phyloP scores from a whole-genome alignment of 306 rosid genomes.

The Morella rubra region DNA sequence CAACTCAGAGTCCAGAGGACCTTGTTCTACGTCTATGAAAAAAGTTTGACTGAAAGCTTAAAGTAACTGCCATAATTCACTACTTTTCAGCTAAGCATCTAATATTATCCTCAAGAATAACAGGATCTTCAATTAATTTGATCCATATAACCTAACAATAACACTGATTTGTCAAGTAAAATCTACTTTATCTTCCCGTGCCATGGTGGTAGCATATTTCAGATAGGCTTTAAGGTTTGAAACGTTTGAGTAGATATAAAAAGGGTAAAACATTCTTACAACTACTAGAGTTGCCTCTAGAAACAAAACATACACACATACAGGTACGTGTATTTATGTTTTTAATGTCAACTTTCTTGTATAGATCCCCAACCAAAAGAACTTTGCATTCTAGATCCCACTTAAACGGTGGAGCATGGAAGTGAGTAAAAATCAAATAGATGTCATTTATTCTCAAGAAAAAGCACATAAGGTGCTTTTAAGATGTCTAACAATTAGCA shows the following conservation, averaged over 20 bases:
- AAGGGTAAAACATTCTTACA: neutral
- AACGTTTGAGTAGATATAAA: neutral
- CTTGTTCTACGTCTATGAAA: neutral
- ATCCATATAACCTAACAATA: neutral
- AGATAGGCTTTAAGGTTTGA: neutral
- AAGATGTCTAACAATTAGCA: slow-evolving; percentile 5
- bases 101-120: neutral
- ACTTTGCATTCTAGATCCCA: neutral
- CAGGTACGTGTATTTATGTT: neutral
- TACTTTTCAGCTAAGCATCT: neutral
- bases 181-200: neutral
- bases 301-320: neutral
- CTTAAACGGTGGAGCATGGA: neutral
- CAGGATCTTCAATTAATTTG: neutral
- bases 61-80: neutral
- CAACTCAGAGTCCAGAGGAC: neutral
- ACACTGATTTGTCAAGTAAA: neutral
- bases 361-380: neutral
- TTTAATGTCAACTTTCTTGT: neutral
- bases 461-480: neutral
- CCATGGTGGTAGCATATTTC: neutral
- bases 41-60: neutral
- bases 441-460: neutral
- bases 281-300: neutral
- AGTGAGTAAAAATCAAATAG: neutral